Evolutionary conservation across 164 flowering plant species (phyloP), one percentile per base, ranked within the genome.

Genomic region (Magnolia sinica): DNA sequence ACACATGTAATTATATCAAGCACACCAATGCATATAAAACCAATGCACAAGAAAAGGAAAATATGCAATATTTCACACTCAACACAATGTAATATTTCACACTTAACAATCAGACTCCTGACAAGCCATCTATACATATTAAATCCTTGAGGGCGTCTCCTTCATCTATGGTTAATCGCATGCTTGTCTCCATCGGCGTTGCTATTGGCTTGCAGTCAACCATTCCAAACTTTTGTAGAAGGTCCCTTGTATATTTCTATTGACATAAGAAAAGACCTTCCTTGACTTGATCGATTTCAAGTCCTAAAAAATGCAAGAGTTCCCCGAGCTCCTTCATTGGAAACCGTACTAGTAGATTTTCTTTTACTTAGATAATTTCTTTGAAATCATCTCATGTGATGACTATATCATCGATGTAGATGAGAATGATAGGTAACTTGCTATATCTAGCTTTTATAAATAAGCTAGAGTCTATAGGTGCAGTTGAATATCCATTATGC

Each of bases 161-260:
- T 37, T 63, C 61, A n/a, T 72, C 22, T 18, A 22, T 27, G 3
- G 6, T 72, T 11, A 72, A 63, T 55, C 16, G 11, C 10, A 11
- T 55, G n/a, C 23, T 71, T 22, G 18, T 8, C 24, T 20, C 64
- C 61, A 51, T 22, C 4, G 13, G 29, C 13, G 1, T 72, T 23
- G 31, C 2, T 4, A 20, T 72, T 19, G 8, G 64, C 74, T 72
- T 51, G 24, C 31, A 22, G 29, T 51, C 61, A 23, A 50, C 27
- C 61, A 27, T 50, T 52, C 18, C 31, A 10, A 8, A 23, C 16
- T 51, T 20, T 16, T 14, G 24, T 51, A 72, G 2, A 14, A 72
- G 64, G 61, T 52, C 61, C n/a, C 74, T 51, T 72, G 61, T 52
- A 51, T 52, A 55, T 24, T 71, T 72, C 51, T 72, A 31, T 22